Conservation (phyloP, 2,329 filamentous ascomycete species). For the Diaporthe eres region DNA sequence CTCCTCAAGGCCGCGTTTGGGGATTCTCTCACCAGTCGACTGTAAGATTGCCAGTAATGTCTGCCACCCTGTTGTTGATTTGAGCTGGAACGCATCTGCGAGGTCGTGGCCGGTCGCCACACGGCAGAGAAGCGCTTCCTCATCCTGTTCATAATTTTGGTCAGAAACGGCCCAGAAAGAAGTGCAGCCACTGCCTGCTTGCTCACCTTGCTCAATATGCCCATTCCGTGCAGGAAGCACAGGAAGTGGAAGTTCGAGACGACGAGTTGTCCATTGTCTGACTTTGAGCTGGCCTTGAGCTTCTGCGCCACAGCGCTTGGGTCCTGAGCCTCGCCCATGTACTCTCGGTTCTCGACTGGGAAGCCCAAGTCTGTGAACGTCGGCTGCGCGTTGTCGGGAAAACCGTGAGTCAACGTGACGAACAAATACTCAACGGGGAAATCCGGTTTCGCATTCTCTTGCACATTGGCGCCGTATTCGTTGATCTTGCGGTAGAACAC, state of each 20-base stretch:
- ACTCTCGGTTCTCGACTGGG: constrained; percentile 91
- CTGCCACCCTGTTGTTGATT: constrained; percentile 92
- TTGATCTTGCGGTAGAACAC: constrained; percentile 97
- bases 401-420: constrained; percentile 95
- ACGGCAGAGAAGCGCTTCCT: constrained; percentile 87
- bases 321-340: constrained; percentile 89
- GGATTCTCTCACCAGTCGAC: constrained; percentile 96
- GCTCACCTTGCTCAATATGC: constrained; percentile 86
- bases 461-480: constrained; percentile 95
- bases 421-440: constrained; percentile 98
- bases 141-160: constrained; percentile 74
- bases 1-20: constrained; percentile 74
- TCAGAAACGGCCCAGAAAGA: constrained; percentile 5
- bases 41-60: constrained; percentile 93
- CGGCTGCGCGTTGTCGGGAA: constrained; percentile 85
- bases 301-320: constrained; percentile 76
- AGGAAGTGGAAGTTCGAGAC: constrained; percentile 96
- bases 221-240: constrained; percentile 86
- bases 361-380: constrained; percentile 82
- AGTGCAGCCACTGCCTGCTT: constrained; percentile 27
- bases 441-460: constrained; percentile 95
- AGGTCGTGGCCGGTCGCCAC: constrained; percentile 87
- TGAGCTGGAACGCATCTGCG: constrained; percentile 84
- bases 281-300: constrained; percentile 73
- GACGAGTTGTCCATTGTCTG: constrained; percentile 73